Percentiles rank a stretch among this genome's conserved stretches.
Evolutionary conservation across 257 asterid genomes (phyloP).

Genomic region (Parsonsia alboflavescens): DNA sequence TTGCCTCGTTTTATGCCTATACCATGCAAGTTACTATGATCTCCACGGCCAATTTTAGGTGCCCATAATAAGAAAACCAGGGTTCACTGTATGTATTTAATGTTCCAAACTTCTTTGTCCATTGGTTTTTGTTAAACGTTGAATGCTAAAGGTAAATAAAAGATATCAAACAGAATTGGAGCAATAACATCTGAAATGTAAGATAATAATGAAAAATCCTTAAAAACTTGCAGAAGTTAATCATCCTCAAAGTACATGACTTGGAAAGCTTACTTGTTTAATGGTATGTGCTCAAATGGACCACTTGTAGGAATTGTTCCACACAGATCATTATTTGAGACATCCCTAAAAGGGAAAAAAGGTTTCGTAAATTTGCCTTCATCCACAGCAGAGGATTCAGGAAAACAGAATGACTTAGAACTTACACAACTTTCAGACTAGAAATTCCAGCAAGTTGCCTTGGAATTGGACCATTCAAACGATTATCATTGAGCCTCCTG

Average conservation of each 20-base stretch:
- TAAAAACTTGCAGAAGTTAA: neutral
- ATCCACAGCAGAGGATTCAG: constrained; percentile 1
- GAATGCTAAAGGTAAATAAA: neutral
- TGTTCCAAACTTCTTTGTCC: neutral
- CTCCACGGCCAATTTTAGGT: neutral
- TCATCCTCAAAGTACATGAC: neutral
- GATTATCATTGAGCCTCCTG: constrained; percentile 80
- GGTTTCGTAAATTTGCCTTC: neutral
- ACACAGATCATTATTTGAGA: constrained; percentile 75
- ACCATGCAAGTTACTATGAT: neutral
- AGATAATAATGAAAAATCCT: neutral
- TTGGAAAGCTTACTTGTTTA: constrained; percentile 62
- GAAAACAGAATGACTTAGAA: constrained; percentile 13
- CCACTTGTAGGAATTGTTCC: constrained; percentile 85
- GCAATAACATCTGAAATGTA: neutral
- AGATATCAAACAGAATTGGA: neutral
- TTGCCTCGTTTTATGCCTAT: neutral
- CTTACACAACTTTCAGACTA: constrained; percentile 85
- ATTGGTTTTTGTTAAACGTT: neutral
- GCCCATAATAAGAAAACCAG: neutral
- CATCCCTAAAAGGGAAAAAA: constrained; percentile 59
- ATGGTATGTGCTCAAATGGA: constrained; percentile 87
- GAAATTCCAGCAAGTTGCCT: constrained; percentile 46
- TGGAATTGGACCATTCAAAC: constrained; percentile 62
- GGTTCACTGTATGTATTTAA: neutral